These are phyloP conservation scores for Diaporthe ampelina DNA, from an alignment of 2,329 filamentous ascomycete genomes.

Conservation along the genomic window DNA sequence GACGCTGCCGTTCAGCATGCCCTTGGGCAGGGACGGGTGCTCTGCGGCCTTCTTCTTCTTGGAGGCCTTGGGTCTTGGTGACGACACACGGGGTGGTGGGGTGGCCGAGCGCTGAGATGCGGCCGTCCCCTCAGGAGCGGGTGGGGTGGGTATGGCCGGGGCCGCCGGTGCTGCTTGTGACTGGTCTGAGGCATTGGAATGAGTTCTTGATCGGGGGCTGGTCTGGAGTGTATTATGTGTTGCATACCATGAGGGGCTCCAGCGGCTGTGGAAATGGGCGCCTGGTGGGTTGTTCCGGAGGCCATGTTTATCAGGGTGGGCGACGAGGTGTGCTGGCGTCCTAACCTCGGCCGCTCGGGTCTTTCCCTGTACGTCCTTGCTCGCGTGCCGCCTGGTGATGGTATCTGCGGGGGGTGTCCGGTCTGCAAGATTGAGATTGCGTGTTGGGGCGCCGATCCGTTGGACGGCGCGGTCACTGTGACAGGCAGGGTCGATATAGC, in stretches of 20 bases:
- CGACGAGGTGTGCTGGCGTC: slow-evolving; percentile 83
- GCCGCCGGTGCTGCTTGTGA: slow-evolving; percentile 55
- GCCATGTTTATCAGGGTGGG: slow-evolving; percentile 78
- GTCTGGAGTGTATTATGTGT: slow-evolving; percentile 53
- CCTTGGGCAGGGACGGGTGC: slow-evolving; percentile 66
- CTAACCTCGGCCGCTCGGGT: slow-evolving; percentile 71
- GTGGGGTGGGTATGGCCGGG: slow-evolving; percentile 58
- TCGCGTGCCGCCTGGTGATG: slow-evolving; percentile 81
- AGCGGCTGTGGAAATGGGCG: slow-evolving; percentile 50
- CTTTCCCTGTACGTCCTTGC: slow-evolving; percentile 69
- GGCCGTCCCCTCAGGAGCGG: slow-evolving; percentile 56
- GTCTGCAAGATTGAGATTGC: slow-evolving; percentile 83
- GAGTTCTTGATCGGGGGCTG: slow-evolving; percentile 66
- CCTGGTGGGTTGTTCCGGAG: slow-evolving; percentile 58
- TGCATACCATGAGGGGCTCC: slow-evolving; percentile 53
- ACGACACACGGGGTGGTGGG: slow-evolving; percentile 61
- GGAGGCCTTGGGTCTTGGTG: slow-evolving; percentile 61
- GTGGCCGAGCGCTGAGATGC: slow-evolving; percentile 68
- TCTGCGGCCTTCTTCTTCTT: slow-evolving; percentile 69
- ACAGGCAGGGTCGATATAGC: slow-evolving; percentile 58
- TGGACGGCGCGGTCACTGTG: slow-evolving; percentile 55
- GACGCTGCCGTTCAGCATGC: slow-evolving; percentile 83
- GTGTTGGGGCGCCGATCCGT: slow-evolving; percentile 52
- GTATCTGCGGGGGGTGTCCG: slow-evolving; percentile 83
- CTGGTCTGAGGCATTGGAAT: slow-evolving; percentile 70